Base-by-base conservation (phyloP, 306 rosid genomes). In the Rosa chinensis region DNA sequence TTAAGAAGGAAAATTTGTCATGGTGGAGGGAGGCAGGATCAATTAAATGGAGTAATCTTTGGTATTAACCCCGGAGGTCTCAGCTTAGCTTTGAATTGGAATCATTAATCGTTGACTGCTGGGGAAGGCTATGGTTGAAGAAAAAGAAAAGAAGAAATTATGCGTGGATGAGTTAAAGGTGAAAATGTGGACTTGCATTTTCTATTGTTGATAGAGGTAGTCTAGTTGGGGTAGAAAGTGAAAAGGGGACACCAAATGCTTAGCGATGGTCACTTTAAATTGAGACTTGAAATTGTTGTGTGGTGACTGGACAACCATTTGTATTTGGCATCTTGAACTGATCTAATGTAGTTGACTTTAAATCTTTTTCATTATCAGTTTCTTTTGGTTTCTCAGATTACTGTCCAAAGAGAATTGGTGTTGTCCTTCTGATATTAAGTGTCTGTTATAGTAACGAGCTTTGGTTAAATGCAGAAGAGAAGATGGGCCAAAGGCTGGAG, bases 401-500 rank as follows among this genome's bases (percentile, higher is more conserved):
- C 64, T 52, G 47, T 82, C 13, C 20, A 55, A 70, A 73, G 49
- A 52, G 73, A 71, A 52, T 43, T 61, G 45, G 58, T 47, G 35
- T 23, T 84, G 70, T 40, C 14, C 11, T 82, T 49, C 35, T 52
- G 66, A 69, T 77, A 70, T 76, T 55, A 68, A 78, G 18, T 17
- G 76, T 67, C 73, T 76, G 52, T 81, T 47, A 20, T 63, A 32
- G 25, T 73, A 32, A 59, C 66, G 49, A 79, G 18, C 32, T 81
- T 80, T 67, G 77, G 58, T 83, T 79, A 50, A 12, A 70, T 66
- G 81, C 93, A 96, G 99, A 96, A 87, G 93, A 93, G 89, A 88
- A 88, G 87, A 88, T 93, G 98, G 99, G 87, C 94, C 16, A 88
- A 86, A 86, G 93, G 89, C 80, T 87, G 77, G 89, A 88, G 87